phyloP scores from a whole-genome alignment of 176 grass and related monocot species.

The Ensete ventricosum region DNA sequence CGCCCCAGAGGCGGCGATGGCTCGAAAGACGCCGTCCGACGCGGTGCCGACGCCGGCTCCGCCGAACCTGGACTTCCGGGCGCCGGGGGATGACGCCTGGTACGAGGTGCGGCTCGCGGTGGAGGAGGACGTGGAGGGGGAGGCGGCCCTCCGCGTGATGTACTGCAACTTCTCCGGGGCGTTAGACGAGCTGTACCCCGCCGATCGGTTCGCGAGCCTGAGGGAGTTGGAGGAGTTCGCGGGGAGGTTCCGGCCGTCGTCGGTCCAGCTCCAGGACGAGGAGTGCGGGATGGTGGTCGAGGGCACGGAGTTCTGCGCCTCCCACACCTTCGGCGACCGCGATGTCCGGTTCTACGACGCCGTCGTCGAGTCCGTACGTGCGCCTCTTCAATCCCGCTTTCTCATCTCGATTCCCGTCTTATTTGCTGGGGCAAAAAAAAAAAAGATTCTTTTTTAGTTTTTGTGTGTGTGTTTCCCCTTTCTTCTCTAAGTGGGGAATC shows the following conservation, averaged over 20 bases:
- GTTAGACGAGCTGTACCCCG: not conserved
- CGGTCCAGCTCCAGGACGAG: slow-evolving; percentile 13
- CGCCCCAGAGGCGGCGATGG: no score
- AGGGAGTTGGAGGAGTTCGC: not conserved
- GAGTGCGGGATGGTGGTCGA: slow-evolving; percentile 1
- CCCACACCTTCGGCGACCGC: not conserved
- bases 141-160: not conserved
- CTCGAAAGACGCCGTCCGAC: no score
- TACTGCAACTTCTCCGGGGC: slow-evolving; percentile 1
- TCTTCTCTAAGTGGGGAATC: no score
- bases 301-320: slow-evolving; percentile 4
- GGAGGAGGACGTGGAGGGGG: not conserved
- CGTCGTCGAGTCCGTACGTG: slow-evolving; percentile 5
- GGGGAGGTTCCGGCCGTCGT: not conserved
- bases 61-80: slow-evolving; percentile 2
- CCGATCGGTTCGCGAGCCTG: not conserved
- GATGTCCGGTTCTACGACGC: slow-evolving; percentile 13
- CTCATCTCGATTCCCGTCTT: not conserved
- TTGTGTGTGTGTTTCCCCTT: no score
- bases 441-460: no score
- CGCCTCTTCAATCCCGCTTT: no score
- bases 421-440: not conserved
- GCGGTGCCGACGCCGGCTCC: not conserved
- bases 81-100: not conserved
- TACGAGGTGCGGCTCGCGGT: not conserved